These are phyloP conservation scores for Albugo laibachii DNA, from an alignment of 352 stramenopile genomes.

Conservation along the genomic window DNA sequence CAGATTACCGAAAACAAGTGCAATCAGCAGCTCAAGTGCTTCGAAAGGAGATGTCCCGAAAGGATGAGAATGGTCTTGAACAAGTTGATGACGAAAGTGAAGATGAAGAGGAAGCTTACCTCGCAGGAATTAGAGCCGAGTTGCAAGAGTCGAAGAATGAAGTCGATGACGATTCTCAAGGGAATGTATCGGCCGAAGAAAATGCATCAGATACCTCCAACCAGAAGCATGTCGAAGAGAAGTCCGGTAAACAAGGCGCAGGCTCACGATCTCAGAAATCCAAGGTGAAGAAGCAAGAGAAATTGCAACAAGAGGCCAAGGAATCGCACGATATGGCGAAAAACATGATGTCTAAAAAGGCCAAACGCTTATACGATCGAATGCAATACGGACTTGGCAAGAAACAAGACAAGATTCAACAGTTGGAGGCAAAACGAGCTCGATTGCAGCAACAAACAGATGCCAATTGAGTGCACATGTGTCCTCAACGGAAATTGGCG, in stretches of 20 bases:
- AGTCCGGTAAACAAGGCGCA: not conserved
- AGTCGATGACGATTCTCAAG: conserved; percentile 12
- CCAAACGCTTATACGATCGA: conserved; percentile 77
- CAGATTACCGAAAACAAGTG: conserved; percentile 88
- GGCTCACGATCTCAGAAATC: too few relatives aligned
- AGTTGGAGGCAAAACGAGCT: conserved; percentile 59
- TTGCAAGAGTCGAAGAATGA: conserved; percentile 17
- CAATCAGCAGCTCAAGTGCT: conserved; percentile 64
- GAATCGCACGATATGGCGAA: conserved; percentile 76
- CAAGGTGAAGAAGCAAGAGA: conserved; percentile 58
- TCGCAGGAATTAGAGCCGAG: conserved; percentile 63
- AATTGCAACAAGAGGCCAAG: conserved; percentile 55
- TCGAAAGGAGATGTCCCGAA: conserved; percentile 18
- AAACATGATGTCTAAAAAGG: conserved; percentile 87
- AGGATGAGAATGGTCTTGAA: conserved; percentile 13
- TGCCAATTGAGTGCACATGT: too few relatives aligned
- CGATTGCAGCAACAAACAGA: conserved; percentile 14
- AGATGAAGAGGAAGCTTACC: conserved; percentile 54
- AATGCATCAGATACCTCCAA: conserved; percentile 4
- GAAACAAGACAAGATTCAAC: conserved; percentile 73
- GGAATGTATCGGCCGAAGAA: conserved; percentile 6
- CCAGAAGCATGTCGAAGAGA: conserved; percentile 27
- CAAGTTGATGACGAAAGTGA: conserved; percentile 15
- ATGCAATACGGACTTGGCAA: conserved; percentile 84
- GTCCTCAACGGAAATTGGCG: too few relatives aligned